Percentiles rank a stretch among this genome's conserved stretches.
These are phyloP conservation scores for Mrakia frigida DNA, from an alignment of 768 basidiomycete species.

Conservation along the genomic window DNA sequence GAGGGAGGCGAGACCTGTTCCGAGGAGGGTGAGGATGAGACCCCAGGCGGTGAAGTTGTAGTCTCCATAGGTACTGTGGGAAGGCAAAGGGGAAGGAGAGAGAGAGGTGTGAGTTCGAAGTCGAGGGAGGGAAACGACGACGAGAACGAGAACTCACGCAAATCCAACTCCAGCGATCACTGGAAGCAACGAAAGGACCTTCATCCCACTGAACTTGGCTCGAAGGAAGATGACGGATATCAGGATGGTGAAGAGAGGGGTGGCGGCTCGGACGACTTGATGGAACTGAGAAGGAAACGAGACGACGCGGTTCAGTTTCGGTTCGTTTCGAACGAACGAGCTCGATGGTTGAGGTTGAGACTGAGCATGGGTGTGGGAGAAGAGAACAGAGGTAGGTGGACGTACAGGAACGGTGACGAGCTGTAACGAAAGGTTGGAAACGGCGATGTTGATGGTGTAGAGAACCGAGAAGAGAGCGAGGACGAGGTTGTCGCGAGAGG, in stretches of 20 bases:
- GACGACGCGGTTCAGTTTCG: neutral
- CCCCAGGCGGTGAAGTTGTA: constrained; percentile 86
- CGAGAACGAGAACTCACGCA: constrained; percentile 53
- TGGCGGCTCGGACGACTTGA: constrained; percentile 88
- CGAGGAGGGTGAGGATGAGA: constrained; percentile 78
- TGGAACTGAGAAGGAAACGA: constrained; percentile 65
- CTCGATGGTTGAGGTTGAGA: too few species aligned
- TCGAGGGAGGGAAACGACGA: neutral
- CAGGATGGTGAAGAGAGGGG: constrained; percentile 84
- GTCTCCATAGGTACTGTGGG: constrained; percentile 79
- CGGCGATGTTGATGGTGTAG: constrained; percentile 89
- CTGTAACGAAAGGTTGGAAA: constrained; percentile 84
- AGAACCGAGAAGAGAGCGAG: constrained; percentile 78
- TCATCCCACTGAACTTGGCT: constrained; percentile 56
- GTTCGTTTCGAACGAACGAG: neutral
- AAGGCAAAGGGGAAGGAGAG: constrained; percentile 1
- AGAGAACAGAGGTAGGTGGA: too few species aligned
- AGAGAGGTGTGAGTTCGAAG: too few species aligned
- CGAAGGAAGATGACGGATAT: constrained; percentile 68
- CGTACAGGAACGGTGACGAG: constrained; percentile 61
- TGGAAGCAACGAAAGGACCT: constrained; percentile 69
- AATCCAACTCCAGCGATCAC: constrained; percentile 86
- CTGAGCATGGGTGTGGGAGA: too few species aligned
- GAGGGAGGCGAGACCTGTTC: constrained; percentile 83
- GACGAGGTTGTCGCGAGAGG: constrained; percentile 54